Percentiles rank a stretch among this genome's conserved stretches.
Evolutionary conservation across 2,329 filamentous ascomycete species (phyloP).

Genomic region (Huntiella moniliformis): DNA sequence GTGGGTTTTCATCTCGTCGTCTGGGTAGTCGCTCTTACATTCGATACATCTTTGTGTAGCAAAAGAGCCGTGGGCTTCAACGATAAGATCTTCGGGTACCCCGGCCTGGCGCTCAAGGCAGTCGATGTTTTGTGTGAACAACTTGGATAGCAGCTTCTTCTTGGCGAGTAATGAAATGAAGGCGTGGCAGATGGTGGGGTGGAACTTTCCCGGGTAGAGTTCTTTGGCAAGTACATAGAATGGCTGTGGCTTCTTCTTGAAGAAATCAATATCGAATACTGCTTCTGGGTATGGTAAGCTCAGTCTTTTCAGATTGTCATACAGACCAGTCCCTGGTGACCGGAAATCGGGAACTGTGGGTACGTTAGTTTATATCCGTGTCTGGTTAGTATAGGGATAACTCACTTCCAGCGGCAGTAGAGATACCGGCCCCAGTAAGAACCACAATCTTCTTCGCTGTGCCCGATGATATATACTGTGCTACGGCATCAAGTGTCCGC

Average conservation of each 20-base stretch:
- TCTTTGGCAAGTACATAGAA: conserved; percentile 89
- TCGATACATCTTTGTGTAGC: conserved; percentile 82
- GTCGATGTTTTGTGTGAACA: conserved; percentile 97
- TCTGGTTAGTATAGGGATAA: conserved; percentile 7
- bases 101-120: conserved; percentile 79
- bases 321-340: conserved; percentile 81
- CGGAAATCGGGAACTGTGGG: conserved; percentile 74
- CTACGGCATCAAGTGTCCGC: conserved; percentile 54
- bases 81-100: conserved; percentile 58
- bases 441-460: conserved; percentile 56
- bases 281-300: conserved; percentile 79
- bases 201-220: conserved; percentile 75
- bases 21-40: conserved; percentile 54
- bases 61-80: conserved; percentile 93
- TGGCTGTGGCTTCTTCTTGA: conserved; percentile 62
- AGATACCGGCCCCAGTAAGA: conserved; percentile 81
- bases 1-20: conserved; percentile 52
- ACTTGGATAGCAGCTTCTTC: conserved; percentile 61
- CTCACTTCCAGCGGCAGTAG: conserved; percentile 48
- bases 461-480: conserved; percentile 59
- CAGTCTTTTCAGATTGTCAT: conserved; percentile 73
- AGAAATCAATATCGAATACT: conserved; percentile 86
- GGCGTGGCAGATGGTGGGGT: conserved; percentile 74
- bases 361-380: conserved; percentile 12
- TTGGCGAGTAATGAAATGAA: conserved; percentile 69